A percentile compares a stretch with the other conserved stretches of the same genome.
These are phyloP conservation scores for Metarhizium humberi DNA, from an alignment of 2,329 filamentous ascomycete species.

Conservation along the genomic window DNA sequence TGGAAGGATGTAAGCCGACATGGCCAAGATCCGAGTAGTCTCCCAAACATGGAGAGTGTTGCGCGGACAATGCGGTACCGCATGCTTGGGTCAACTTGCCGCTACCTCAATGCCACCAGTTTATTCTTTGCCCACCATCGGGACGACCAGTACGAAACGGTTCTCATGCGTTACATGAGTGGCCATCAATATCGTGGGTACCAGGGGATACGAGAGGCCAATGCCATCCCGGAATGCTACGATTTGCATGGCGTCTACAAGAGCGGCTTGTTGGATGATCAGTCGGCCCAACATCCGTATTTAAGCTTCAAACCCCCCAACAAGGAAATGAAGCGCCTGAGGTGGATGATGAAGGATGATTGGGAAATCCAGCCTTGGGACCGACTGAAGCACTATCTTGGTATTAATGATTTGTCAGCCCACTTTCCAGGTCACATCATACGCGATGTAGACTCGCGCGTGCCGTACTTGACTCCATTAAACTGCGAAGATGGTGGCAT, in stretches of 20 bases:
- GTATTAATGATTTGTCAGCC: conserved; percentile 13
- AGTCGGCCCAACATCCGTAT: conserved; percentile 23
- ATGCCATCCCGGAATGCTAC: conserved; percentile 75
- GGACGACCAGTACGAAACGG: conserved; percentile 87
- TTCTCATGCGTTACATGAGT: conserved; percentile 65
- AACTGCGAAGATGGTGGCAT: conserved; percentile 57
- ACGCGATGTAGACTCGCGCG: conserved; percentile 10
- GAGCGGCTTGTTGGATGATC: conserved; percentile 49
- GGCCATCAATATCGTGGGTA: conserved; percentile 64
- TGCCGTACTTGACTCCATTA: conserved; percentile 25
- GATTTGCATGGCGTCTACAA: conserved; percentile 63
- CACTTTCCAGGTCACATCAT: conserved; percentile 18
- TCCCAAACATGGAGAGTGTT: conserved; percentile 64
- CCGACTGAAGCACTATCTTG: conserved; percentile 8
- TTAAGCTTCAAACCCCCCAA: conserved; percentile 26
- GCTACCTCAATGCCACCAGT: conserved; percentile 37
- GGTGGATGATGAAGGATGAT: conserved; percentile 19
- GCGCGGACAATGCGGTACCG: conserved; percentile 70
- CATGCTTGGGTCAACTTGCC: conserved; percentile 54
- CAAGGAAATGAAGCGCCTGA: conserved; percentile 20
- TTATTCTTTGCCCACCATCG: conserved; percentile 78
- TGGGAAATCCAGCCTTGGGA: conserved; percentile 13
- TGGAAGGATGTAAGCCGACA: conserved; percentile 36
- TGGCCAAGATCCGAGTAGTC: conserved; percentile 20
- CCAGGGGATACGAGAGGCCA: conserved; percentile 54